Conservation (phyloP, 768 basidiomycete species). For the Phanerodontia chrysosporium region DNA sequence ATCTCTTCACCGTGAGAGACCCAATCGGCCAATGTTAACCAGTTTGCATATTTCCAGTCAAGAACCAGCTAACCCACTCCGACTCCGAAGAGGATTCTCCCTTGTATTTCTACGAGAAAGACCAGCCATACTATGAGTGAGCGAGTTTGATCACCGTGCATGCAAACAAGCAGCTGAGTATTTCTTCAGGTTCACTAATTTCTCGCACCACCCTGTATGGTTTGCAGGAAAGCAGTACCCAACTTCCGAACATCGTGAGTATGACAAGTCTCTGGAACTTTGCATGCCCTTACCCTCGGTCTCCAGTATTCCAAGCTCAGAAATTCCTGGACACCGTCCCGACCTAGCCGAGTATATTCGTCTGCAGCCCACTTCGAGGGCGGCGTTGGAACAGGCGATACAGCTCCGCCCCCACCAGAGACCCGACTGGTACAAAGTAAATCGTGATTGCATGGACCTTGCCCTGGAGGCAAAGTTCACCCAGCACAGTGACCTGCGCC, state of each 20-base stretch:
- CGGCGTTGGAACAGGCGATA: conserved; percentile 64
- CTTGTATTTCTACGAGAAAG: conserved; percentile 7
- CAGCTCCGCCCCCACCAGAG: conserved; percentile 59
- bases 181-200: neutral
- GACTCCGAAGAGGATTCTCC: neutral
- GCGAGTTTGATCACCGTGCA: neutral
- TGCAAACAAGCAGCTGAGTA: neutral
- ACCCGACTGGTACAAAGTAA: conserved; percentile 65
- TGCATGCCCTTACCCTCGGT: neutral
- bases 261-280: too few species aligned
- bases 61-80: too few species aligned
- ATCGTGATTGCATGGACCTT: conserved; percentile 49
- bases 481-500: conserved; percentile 58
- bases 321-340: conserved; percentile 61
- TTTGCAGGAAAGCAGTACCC: neutral
- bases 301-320: neutral
- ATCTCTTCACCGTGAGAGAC: too few species aligned
- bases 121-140: conserved; percentile 11
- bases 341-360: conserved; percentile 67
- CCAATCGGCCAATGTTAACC: too few species aligned
- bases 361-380: conserved; percentile 56
- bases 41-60: too few species aligned
- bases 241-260: conserved; percentile 2
- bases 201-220: neutral
- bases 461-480: conserved; percentile 63